A percentile compares a stretch with the other conserved stretches of the same genome.
Evolutionary conservation across 208 protist genomes (phyloP).

Genomic region (Trypanosoma platydactyli): DNA sequence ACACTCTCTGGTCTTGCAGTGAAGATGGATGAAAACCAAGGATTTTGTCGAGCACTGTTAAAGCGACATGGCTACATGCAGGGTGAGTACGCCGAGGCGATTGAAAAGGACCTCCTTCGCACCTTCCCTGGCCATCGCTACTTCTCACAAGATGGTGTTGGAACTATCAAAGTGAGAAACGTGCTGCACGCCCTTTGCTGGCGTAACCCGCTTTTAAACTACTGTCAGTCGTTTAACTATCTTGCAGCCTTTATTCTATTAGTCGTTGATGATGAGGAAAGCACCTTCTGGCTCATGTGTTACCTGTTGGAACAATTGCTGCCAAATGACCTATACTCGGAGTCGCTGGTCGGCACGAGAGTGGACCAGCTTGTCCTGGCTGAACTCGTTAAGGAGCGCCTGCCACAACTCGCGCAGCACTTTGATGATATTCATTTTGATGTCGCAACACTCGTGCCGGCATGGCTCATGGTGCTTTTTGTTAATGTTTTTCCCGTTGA

Average conservation of each 20-base stretch:
- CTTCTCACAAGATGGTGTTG: constrained; percentile 57
- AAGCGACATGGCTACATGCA: constrained; percentile 49
- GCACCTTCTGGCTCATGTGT: constrained; percentile 57
- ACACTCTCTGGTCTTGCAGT: constrained; percentile 62
- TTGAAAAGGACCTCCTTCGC: constrained; percentile 63
- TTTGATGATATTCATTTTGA: constrained; percentile 45
- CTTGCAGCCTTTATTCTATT: constrained; percentile 59
- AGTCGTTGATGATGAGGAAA: constrained; percentile 70
- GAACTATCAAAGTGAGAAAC: constrained; percentile 54
- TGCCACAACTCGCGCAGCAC: constrained; percentile 48
- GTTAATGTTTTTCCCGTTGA: constrained; percentile 58
- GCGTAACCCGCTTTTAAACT: constrained; percentile 76
- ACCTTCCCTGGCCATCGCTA: constrained; percentile 75
- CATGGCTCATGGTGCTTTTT: constrained; percentile 75
- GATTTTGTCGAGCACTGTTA: constrained; percentile 61
- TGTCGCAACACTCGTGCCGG: constrained; percentile 47
- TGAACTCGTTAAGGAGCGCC: constrained; percentile 33
- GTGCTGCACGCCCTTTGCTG: constrained; percentile 77
- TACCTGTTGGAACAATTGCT: constrained; percentile 62
- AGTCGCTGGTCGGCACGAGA: constrained; percentile 56
- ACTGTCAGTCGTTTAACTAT: constrained; percentile 85
- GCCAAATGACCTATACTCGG: constrained; percentile 75
- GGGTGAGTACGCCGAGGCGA: constrained; percentile 37
- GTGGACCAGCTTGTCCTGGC: constrained; percentile 66
- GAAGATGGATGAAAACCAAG: constrained; percentile 76